Base-by-base conservation (phyloP, 352 stramenopile species). In the Aphanomyces cochlioides region DNA sequence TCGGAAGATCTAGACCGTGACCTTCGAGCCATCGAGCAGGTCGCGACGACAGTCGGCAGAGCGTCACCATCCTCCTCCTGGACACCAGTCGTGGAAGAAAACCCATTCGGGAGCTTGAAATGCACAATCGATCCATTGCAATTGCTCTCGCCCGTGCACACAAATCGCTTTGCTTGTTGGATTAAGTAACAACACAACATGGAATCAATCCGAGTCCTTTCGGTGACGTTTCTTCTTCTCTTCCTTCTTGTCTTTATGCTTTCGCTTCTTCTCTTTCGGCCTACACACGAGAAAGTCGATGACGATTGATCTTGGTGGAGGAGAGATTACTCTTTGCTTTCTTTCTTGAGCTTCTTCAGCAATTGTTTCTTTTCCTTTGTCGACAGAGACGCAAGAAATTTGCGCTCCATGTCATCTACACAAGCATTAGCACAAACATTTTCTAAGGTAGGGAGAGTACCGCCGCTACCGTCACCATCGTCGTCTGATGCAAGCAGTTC, bases 401-500 rank as follows among this genome's bases (percentile, higher is more conserved):
- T 76, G 21, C 81, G 73, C 72, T 91, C 83, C 2, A 72, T 59
- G 39, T 82, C 79, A 39, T 63, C 69, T 75, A 45, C 28, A 2
- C 28, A 28, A 2, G 28, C 28, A 28, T 28, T 28, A 28, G 28
- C 28, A 28, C 28, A 2, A 28, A 28, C 28, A 28, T 28, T 28
- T 0, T 28, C 28, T 28, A 28, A 28, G 28, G 28, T 28, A 28
- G 28, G 2, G 28, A 28, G 28, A 28, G 28, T 2, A 28, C 28
- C 28, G 28, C 28, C 28, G 19, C 7, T 34, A 64, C 12, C 50
- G 40, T 1, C 41, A 77, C 67, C 74, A 54, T 83, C 82, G n/a
- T 78, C 79, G 36, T 93, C 85, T 0, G 85, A 90, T 56, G 84
- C 74, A 47, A 93, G 63, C 45, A 93, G 91, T 60, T 84, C 77